phyloP scores from a whole-genome alignment of 1,139 yeast genomes.

The Suhomyces ambrosiae region DNA sequence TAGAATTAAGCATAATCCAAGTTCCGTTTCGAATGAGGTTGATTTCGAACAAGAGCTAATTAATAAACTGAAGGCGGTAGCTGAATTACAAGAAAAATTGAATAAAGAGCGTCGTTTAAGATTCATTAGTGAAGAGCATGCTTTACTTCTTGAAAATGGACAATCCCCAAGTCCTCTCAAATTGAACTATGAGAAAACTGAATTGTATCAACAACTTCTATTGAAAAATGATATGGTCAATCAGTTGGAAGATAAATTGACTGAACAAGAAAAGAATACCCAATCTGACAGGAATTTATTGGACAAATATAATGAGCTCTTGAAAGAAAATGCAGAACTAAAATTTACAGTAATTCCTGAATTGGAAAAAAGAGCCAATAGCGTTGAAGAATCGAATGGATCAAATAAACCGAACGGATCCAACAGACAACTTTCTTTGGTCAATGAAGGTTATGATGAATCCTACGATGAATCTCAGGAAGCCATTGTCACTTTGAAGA shows the following conservation, averaged over 20 bases:
- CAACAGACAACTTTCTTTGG: conserved; percentile 27
- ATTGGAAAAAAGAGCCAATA: conserved; percentile 32
- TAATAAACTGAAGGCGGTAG: conserved; percentile 46
- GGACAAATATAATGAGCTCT: conserved; percentile 41
- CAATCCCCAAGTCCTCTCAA: conserved; percentile 56
- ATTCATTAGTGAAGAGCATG: conserved; percentile 71
- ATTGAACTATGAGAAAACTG: conserved; percentile 58
- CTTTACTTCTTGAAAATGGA: conserved; percentile 56
- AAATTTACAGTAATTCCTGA: conserved; percentile 45
- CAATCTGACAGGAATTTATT: conserved; percentile 28
- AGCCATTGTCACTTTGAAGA: conserved; percentile 41
- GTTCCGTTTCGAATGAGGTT: background rate
- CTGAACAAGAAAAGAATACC: conserved; percentile 29
- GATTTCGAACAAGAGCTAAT: conserved; percentile 32
- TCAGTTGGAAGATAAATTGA: conserved; percentile 45
- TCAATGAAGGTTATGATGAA: conserved; percentile 15
- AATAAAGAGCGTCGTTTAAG: conserved; percentile 66
- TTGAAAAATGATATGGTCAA: conserved; percentile 50
- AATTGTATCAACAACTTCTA: conserved; percentile 47
- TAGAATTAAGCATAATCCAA: conserved; percentile 29
- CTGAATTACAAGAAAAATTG: conserved; percentile 56
- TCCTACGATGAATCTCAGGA: conserved; percentile 27
- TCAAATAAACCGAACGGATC: conserved; percentile 17
- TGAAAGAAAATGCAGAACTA: conserved; percentile 46
- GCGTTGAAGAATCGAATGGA: conserved; percentile 1